Conservation (phyloP, 257 asterid species). For the Solanum tacnaense region DNA sequence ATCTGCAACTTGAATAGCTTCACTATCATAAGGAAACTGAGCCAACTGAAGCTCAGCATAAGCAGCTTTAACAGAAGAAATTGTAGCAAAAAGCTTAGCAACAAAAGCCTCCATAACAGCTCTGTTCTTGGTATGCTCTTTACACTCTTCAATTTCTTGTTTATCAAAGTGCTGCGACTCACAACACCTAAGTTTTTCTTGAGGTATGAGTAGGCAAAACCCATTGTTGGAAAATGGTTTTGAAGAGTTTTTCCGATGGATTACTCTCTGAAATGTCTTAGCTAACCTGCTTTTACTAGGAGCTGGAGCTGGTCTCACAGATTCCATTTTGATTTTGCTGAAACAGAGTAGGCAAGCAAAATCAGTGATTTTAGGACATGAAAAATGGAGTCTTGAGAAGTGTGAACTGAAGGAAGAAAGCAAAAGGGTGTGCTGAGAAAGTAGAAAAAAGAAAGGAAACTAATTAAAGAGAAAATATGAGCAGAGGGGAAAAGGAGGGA, state of each 20-base stretch:
- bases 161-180: conserved; percentile 54
- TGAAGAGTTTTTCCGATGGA: conserved; percentile 29
- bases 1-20: conserved; percentile 70
- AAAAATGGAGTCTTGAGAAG: not conserved
- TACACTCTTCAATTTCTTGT: conserved; percentile 40
- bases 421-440: conserved; percentile 5
- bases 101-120: conserved; percentile 82
- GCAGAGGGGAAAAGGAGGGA: not conserved
- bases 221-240: conserved; percentile 38
- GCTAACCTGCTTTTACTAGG: conserved; percentile 45
- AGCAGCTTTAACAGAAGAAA: conserved; percentile 81
- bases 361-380: not conserved
- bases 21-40: conserved; percentile 78
- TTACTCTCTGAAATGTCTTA: conserved; percentile 47
- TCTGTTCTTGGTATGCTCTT: conserved; percentile 36
- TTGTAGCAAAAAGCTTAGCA: conserved; percentile 83
- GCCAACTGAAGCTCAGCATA: conserved; percentile 95
- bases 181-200: conserved; percentile 75
- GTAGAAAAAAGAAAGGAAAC: not conserved
- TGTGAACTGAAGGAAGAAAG: not conserved
- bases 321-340: conserved; percentile 39
- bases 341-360: not conserved
- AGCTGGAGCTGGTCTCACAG: conserved; percentile 31
- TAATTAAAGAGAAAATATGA: not conserved
- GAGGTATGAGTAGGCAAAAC: conserved; percentile 66